Base-by-base conservation (phyloP, 805 yeast species). In the Kodamaea jinghongensis region DNA sequence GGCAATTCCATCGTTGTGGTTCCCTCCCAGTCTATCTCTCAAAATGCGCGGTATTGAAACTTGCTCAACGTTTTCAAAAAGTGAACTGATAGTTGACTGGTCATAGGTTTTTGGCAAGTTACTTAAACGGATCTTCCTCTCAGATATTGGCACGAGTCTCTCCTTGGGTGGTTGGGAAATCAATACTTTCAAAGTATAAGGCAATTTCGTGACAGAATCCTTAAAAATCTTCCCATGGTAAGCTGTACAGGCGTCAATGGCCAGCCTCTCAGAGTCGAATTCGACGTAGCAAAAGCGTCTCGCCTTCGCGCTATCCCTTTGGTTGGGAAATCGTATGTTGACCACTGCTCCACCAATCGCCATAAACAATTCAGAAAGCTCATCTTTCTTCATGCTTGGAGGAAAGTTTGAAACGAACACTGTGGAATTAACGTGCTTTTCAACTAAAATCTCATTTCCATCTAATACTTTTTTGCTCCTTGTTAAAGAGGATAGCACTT, bases 211-310 rank as follows among this genome's bases (percentile, higher is more conserved):
- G 0, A 44, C 36, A 4, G 49, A 52, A 4, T 66, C 73, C 1
- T 57, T 56, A 1, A 72, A 26, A 0, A 46, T 51, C 28, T 49
- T 58, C 0, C 70, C 76, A 51, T 82, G 54, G 8, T 78, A 57
- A 1, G 44, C 41, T 0, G 43, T 43, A 1, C 75, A 62, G 0
- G 85, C 83, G 0, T 47, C 36, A 0, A 53, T 34, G 0, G 86
- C 83, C 12, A 60, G 61, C n/a, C 65, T 63, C 0, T 72, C 39
- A 4, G 64, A 52, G 0, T 58, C 39, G 47, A 62, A 80, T 49
- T 85, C 93, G 11, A 84, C 68, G 52, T 86, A 87, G 46, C 91
- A 85, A 53, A 87, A 87, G 22, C 95, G 57, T 41, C 93, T 68
- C 22, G 72, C 71, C 4, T 76, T 55, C 3, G 28, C 23, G 13